These are phyloP conservation scores for Draba incana DNA, from an alignment of 345 rosid species.

Conservation along the genomic window DNA sequence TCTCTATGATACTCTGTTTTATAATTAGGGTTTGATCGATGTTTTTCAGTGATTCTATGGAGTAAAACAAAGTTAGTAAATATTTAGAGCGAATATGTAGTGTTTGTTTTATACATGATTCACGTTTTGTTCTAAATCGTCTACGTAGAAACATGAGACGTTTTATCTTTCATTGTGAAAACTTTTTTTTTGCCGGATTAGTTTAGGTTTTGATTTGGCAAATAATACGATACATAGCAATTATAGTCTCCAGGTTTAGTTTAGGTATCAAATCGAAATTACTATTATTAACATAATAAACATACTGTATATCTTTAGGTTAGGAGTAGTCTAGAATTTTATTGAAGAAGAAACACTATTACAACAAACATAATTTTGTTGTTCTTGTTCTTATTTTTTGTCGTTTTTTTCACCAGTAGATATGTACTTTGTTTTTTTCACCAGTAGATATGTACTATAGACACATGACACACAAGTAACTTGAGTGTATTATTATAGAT, in stretches of 20 bases:
- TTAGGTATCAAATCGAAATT: constrained; percentile 6
- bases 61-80: constrained; percentile 4
- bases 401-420: constrained; percentile 33
- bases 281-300: constrained; percentile 1
- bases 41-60: not conserved
- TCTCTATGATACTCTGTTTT: constrained; percentile 26
- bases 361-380: not conserved
- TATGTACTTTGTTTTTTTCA: constrained; percentile 33
- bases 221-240: not conserved
- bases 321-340: constrained; percentile 1
- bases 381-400: constrained; percentile 25
- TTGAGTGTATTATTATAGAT: constrained; percentile 15
- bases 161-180: constrained; percentile 23
- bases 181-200: not conserved
- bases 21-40: constrained; percentile 20
- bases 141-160: constrained; percentile 13
- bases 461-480: constrained; percentile 22
- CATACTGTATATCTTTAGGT: not conserved
- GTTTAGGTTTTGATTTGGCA: not conserved
- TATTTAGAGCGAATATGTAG: not conserved
- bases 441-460: constrained; percentile 31
- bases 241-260: not conserved
- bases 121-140: constrained; percentile 12
- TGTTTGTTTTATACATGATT: not conserved
- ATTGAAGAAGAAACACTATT: constrained; percentile 26